Conservation (phyloP, 1,284 basidiomycete species). For the Schizophyllum amplum region DNA sequence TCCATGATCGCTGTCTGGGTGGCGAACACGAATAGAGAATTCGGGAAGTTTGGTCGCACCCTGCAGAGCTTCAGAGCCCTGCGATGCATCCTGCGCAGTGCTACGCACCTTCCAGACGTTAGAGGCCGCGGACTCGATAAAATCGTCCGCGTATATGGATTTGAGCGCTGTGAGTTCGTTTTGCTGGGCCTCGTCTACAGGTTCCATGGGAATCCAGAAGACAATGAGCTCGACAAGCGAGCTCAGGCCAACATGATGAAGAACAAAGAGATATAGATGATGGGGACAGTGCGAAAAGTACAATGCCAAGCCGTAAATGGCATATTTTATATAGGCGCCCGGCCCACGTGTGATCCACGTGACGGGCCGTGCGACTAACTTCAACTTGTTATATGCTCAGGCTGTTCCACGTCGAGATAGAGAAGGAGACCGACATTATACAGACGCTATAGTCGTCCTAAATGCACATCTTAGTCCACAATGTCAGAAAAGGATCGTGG, state of each 20-base stretch:
- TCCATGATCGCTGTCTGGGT: constrained; percentile 48
- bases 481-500: too few relatives aligned
- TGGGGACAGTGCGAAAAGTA: background rate
- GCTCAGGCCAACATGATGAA: background rate
- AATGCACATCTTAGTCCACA: too few relatives aligned
- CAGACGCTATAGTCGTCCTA: too few relatives aligned
- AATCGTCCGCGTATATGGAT: constrained; percentile 72
- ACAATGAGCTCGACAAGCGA: constrained; percentile 5
- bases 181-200: constrained; percentile 62
- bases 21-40: constrained; percentile 62
- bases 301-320: background rate
- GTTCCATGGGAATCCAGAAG: constrained; percentile 48
- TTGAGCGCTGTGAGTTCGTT: constrained; percentile 69
- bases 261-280: background rate
- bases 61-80: constrained; percentile 25
- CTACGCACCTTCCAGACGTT: constrained; percentile 68
- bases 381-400: too few relatives aligned
- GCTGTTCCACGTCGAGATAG: too few relatives aligned
- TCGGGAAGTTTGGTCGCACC: constrained; percentile 60
- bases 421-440: too few relatives aligned
- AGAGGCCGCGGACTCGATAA: constrained; percentile 61
- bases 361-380: too few relatives aligned
- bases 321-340: background rate
- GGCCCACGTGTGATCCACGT: background rate
- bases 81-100: constrained; percentile 3